These are phyloP conservation scores for Starmerella bacillaris DNA, from an alignment of 805 yeast species.

Conservation along the genomic window DNA sequence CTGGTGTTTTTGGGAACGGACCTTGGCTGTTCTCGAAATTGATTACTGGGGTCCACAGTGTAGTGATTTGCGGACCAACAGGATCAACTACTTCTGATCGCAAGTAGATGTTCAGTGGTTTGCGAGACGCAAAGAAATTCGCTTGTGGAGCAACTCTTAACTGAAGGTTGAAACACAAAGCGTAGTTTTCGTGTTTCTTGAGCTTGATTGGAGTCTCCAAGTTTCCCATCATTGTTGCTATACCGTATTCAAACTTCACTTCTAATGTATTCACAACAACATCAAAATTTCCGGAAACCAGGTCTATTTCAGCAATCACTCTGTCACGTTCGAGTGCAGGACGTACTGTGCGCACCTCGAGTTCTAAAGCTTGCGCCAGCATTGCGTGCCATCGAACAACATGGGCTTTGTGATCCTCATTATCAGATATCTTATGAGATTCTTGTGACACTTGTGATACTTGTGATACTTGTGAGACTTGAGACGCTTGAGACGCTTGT, in stretches of 20 bases:
- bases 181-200: conserved; percentile 7
- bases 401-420: background rate
- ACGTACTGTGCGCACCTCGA: conserved; percentile 15
- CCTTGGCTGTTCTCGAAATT: conserved; percentile 18
- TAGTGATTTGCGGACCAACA: conserved; percentile 7
- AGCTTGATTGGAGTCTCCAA: conserved; percentile 9
- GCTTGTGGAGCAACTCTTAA: conserved; percentile 8
- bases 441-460: background rate
- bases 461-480: background rate
- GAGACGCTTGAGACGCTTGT: background rate
- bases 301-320: conserved; percentile 16
- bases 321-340: conserved; percentile 17
- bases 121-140: conserved; percentile 6
- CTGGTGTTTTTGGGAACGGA: conserved; percentile 19
- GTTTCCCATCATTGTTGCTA: conserved; percentile 10
- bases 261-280: conserved; percentile 6
- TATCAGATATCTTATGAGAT: background rate
- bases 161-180: conserved; percentile 13
- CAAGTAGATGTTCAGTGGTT: conserved; percentile 9
- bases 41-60: conserved; percentile 16
- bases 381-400: conserved; percentile 11
- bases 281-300: conserved; percentile 7
- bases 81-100: conserved; percentile 10
- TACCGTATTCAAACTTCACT: conserved; percentile 14
- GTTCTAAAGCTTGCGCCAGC: conserved; percentile 13